Evolutionary conservation across 2,329 filamentous ascomycete species (phyloP).

Genomic region (Pseudocercospora cruenta): DNA sequence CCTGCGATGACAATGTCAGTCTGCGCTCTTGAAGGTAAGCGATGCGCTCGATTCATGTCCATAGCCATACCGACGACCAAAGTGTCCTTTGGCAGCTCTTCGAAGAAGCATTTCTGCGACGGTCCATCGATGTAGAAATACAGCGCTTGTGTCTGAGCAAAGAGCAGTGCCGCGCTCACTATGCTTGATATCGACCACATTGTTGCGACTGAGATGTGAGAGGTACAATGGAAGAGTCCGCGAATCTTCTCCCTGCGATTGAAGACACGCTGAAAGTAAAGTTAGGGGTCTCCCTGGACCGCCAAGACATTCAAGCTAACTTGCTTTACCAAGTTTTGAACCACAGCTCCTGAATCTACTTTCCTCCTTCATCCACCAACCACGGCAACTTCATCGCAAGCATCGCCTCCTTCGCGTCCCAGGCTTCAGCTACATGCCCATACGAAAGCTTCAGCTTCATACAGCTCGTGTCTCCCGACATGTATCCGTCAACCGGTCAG

Average conservation of each 20-base stretch:
- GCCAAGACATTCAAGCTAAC: neutral
- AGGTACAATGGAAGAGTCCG: neutral
- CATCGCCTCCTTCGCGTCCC: neutral
- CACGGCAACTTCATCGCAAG: neutral
- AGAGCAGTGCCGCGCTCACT: constrained; percentile 43
- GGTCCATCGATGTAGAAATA: constrained; percentile 94
- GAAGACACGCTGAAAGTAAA: neutral
- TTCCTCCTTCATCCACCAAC: constrained; percentile 2
- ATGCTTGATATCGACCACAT: constrained; percentile 35
- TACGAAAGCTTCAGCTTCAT: neutral
- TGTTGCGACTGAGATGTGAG: constrained; percentile 15
- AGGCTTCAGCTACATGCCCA: neutral
- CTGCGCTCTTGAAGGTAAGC: neutral
- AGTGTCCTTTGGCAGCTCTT: constrained; percentile 96
- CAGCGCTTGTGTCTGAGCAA: constrained; percentile 69
- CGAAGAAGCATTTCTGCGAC: constrained; percentile 92
- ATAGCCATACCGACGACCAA: constrained; percentile 75
- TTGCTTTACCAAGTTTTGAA: neutral
- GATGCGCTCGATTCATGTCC: neutral
- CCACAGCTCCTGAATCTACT: neutral
- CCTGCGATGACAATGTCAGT: constrained; percentile 50
- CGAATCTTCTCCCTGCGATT: neutral
- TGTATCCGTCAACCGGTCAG: constrained; percentile 7
- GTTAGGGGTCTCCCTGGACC: constrained; percentile 6
- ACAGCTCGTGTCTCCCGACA: neutral